Percentiles rank a stretch among this genome's conserved stretches.
These are phyloP conservation scores for Sugiyamaella castrensis DNA, from an alignment of 1,139 yeast genomes.

Conservation along the genomic window DNA sequence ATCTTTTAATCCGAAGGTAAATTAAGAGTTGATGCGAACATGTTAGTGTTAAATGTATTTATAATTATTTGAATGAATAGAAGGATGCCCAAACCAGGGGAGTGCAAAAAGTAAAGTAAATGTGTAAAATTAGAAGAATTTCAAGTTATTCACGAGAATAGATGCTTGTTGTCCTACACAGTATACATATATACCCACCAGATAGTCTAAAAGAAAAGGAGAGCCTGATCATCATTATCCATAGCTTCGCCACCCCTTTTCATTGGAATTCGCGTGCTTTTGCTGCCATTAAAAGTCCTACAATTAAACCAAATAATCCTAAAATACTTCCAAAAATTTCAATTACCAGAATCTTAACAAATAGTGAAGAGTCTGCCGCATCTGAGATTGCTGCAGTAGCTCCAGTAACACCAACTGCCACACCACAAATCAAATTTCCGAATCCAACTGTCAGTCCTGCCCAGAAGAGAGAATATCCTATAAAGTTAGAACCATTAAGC, in stretches of 20 bases:
- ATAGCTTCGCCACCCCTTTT: too few relatives aligned
- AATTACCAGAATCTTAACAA: slow-evolving; percentile 92
- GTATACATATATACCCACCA: background rate
- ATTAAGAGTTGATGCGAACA: too few relatives aligned
- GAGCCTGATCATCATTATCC: too few relatives aligned
- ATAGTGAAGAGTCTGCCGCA: slow-evolving; percentile 94
- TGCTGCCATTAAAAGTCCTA: slow-evolving; percentile 94
- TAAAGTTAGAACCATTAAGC: background rate
- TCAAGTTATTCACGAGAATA: background rate
- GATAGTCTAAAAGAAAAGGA: background rate
- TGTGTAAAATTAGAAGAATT: background rate
- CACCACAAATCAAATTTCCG: slow-evolving; percentile 91
- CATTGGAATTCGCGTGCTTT: slow-evolving; percentile 76
- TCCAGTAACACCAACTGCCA: slow-evolving; percentile 97
- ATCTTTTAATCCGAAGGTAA: slow-evolving; percentile 76
- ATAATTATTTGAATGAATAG: background rate
- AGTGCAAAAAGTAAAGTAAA: background rate
- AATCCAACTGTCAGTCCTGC: slow-evolving; percentile 96
- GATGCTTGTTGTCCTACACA: background rate
- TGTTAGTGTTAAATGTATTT: too few relatives aligned
- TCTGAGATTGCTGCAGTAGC: slow-evolving; percentile 97
- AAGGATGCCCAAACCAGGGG: background rate
- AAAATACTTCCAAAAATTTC: slow-evolving; percentile 96
- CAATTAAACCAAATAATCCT: slow-evolving; percentile 86
- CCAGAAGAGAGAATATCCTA: slow-evolving; percentile 83